phyloP scores from a whole-genome alignment of 768 basidiomycete genomes.

The Mycena vulgaris region DNA sequence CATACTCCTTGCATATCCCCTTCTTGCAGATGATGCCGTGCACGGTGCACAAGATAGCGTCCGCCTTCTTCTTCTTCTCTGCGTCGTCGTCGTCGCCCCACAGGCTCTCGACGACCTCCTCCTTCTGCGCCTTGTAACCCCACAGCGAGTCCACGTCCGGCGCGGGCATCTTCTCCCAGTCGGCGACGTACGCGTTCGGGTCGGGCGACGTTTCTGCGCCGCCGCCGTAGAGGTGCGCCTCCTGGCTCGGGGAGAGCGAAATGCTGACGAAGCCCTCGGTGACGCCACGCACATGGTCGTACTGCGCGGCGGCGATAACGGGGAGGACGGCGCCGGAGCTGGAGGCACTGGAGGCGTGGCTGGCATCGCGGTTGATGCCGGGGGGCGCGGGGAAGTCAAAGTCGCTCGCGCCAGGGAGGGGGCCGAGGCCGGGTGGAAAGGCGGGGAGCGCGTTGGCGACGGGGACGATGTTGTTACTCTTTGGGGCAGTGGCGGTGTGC shows the following conservation, averaged over 20 bases:
- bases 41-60: constrained; percentile 45
- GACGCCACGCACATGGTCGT: constrained; percentile 14
- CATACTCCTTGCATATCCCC: constrained; percentile 54
- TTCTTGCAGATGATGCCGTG: constrained; percentile 54
- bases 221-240: constrained; percentile 40
- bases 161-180: constrained; percentile 42
- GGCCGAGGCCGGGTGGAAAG: constrained; percentile 17
- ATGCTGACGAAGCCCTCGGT: constrained; percentile 39
- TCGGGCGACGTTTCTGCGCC: constrained; percentile 34
- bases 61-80: constrained; percentile 28
- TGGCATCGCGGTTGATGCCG: constrained; percentile 11
- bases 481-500: constrained; percentile 38
- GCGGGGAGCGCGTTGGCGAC: not conserved
- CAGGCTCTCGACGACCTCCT: constrained; percentile 36
- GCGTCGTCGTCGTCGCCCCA: constrained; percentile 44
- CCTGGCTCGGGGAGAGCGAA: constrained; percentile 45
- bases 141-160: constrained; percentile 15
- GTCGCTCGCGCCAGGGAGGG: constrained; percentile 4
- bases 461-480: constrained; percentile 32
- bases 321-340: constrained; percentile 10
- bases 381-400: constrained; percentile 13
- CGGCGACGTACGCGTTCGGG: constrained; percentile 40
- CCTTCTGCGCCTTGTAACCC: not conserved
- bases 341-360: constrained; percentile 16
- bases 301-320: not conserved